Evolutionary conservation across 805 yeast genomes (phyloP), one percentile per base, ranked within the genome.

Genomic region (Metschnikowia cerradonensis): DNA sequence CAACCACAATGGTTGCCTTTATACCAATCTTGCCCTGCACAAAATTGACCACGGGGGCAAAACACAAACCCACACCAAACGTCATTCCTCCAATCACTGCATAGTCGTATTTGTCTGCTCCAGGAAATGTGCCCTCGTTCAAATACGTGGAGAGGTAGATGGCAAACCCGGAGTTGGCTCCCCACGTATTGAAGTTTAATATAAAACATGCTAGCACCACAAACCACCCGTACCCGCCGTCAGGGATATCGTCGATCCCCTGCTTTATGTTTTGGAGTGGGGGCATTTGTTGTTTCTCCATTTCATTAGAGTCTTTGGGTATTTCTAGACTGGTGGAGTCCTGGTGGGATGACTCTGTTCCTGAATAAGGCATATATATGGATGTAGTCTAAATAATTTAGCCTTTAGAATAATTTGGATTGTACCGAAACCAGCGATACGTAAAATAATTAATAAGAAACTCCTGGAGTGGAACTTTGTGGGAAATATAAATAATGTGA

Each of bases 151-250:
- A 75, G 23, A 86, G 67, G 56, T 82, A 84, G 4, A 86, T 76
- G 30, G 89, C 85, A 61, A 76, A 86, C 3, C 84, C 86, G 6
- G 81, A 70, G 55, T 85, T 85, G 55, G 86, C 78, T 14, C 94
- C 94, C 91, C 92, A 86, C 0, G 88, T 79, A 36, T 78, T 72
- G 55, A 82, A 77, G 63, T 81, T 80, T 38, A 81, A 67, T 3
- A 81, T 47, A 30, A 74, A 67, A 3, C 79, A 75, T 13, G 82
- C 80, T 14, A 78, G 52, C 13, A 79, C 77, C 19, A 83, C 72
- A 0, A 84, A 81, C 86, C 89, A 83, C 1, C 87, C 89, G 50
- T 80, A 77, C 2, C 90, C 90, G 41, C 82, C 84, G 63, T 86
- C 91, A 30, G 61, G 57, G 7, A 55, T 58, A 6, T 46, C 55